These are phyloP conservation scores for Hawksworthiomyces lignivorus DNA, from an alignment of 2,329 filamentous ascomycete species.

Conservation along the genomic window DNA sequence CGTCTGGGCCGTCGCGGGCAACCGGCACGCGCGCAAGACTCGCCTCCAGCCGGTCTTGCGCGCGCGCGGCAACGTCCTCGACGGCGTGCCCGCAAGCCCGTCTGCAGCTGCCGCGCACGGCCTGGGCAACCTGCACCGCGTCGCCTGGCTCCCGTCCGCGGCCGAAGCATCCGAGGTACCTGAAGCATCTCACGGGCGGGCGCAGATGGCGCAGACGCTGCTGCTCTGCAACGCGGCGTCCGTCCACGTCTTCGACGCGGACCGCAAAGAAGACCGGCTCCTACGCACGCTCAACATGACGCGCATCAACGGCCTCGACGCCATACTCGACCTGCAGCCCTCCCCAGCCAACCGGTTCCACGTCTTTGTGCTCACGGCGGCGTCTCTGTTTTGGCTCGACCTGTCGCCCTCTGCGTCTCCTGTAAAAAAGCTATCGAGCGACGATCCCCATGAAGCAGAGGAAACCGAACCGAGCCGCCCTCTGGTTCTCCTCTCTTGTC, in stretches of 20 bases:
- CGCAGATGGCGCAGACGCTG: constrained; percentile 12
- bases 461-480: constrained; percentile 11
- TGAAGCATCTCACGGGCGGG: too few species aligned
- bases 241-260: constrained; percentile 21
- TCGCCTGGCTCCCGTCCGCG: constrained; percentile 8
- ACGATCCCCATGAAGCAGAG: background rate
- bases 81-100: background rate
- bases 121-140: constrained; percentile 10
- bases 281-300: constrained; percentile 12
- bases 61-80: constrained; percentile 31
- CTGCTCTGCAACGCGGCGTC: constrained; percentile 22
- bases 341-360: constrained; percentile 39
- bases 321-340: constrained; percentile 48
- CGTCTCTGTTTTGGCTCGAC: constrained; percentile 41
- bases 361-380: constrained; percentile 51
- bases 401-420: constrained; percentile 19
- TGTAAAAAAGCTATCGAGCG: background rate
- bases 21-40: constrained; percentile 25
- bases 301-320: constrained; percentile 24
- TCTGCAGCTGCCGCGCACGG: background rate
- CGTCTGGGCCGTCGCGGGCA: constrained; percentile 52
- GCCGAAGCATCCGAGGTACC: too few species aligned
- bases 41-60: constrained; percentile 23
- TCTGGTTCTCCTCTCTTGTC: constrained; percentile 32
- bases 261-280: constrained; percentile 9